These are phyloP conservation scores for Leptographium galeiforme DNA, from an alignment of 2,329 filamentous ascomycete species.

Conservation along the genomic window DNA sequence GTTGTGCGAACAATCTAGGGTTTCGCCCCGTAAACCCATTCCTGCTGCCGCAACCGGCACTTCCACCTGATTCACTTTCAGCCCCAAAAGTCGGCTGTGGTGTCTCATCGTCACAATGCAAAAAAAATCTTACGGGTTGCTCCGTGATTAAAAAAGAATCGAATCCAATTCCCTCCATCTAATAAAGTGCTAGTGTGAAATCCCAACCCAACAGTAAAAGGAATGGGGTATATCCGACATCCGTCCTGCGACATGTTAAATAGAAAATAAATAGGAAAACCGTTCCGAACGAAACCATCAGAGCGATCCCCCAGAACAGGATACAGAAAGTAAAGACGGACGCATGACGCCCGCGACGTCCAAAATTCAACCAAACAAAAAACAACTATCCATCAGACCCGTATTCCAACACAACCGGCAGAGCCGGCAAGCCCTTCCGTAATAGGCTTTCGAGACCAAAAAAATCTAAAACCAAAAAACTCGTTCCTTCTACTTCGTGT, in stretches of 20 bases:
- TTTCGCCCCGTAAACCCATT: neutral
- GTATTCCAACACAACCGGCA: neutral
- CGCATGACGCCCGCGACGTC: neutral
- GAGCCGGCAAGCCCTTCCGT: neutral
- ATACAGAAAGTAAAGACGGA: neutral
- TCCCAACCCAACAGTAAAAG: constrained; percentile 1
- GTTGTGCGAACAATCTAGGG: neutral
- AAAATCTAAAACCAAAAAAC: neutral
- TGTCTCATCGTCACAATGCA: neutral
- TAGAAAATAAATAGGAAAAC: neutral
- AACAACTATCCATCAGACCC: neutral
- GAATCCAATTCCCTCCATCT: constrained; percentile 1
- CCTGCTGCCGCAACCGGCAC: no score
- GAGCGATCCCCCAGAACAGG: neutral
- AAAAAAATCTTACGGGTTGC: neutral
- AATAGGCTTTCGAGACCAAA: neutral
- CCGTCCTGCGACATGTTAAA: neutral
- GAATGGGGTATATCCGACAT: constrained; percentile 5
- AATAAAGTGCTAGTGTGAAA: neutral
- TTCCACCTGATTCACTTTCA: no score
- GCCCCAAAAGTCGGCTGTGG: no score
- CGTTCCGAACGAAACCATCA: neutral
- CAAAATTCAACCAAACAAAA: neutral
- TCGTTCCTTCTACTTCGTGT: neutral
- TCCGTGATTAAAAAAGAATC: neutral